Evolutionary conservation across 2,329 filamentous ascomycete species (phyloP), one percentile per base, ranked within the genome.

Genomic region (Penicillium italicum): DNA sequence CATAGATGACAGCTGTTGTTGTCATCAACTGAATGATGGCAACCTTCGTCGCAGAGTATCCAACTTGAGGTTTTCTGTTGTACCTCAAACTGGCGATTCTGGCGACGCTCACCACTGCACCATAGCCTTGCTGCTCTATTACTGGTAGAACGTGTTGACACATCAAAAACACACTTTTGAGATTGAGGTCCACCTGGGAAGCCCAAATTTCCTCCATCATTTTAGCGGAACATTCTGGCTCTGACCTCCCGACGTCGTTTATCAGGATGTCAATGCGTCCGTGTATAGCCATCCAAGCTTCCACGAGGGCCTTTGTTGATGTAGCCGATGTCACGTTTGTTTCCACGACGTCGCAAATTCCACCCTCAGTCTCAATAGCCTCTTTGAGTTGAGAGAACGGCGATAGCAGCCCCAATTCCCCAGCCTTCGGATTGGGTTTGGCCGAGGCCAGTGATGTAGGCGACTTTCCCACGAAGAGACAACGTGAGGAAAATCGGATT

Each of bases 211-310:
- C 72, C 51, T 84, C 81, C 0, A 53, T 43, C 73, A 84, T 79
- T 0, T 66, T 69, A 0, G 76, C 81, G 0, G 82, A 78, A 30
- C 75, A 74, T 0, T 82, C 82, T 0, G 76, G 77, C 55, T 85
- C 81, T 0, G 78, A 81, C 50, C 77, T 77, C 2, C 84, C 84
- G 3, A 85, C 83, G 50, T 85, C 85, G 59, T 84, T 85, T 16
- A 87, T 66, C 0, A 86, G 70, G 22, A 86, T 81, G 59, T 86
- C 84, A 50, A 85, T 80, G 6, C 80, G 76, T 9, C 82, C 81
- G 57, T 84, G 77, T 37, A 77, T 79, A 0, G 72, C 65, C 18
- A 83, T 63, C 42, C 82, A 84, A 0, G 77, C 75, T 33, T 81
- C 76, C 4, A 86, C 77, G 0, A 85, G 66, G 1, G 44, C 46